Percentiles rank a stretch among this genome's conserved stretches.
Conservation (phyloP, 2,329 filamentous ascomycete genomes). For the Exutisphaerella laricina region DNA sequence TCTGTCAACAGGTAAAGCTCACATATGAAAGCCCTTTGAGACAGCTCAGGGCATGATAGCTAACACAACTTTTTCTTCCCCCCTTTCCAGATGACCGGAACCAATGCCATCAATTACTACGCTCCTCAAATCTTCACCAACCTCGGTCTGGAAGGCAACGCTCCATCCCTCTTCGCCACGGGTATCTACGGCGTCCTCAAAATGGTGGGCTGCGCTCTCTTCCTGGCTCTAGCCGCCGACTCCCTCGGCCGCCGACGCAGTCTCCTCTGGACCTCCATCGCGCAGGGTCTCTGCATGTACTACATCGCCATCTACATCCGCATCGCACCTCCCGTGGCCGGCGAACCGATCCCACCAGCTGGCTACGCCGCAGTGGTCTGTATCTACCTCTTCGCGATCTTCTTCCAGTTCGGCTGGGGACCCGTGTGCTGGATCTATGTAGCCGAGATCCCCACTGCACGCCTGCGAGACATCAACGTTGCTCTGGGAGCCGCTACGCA, state of each 20-base stretch:
- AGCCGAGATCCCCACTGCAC: conserved; percentile 60
- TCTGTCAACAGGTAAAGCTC: conserved; percentile 69
- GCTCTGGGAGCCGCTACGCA: conserved; percentile 63
- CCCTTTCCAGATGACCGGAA: conserved; percentile 30
- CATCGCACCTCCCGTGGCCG: conserved; percentile 52
- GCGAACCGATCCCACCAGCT: conserved; percentile 54
- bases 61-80: too few species aligned
- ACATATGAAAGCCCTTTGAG: conserved; percentile 26
- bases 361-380: conserved; percentile 66
- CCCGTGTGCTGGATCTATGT: conserved; percentile 65
- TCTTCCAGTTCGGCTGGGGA: conserved; percentile 63
- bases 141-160: conserved; percentile 55
- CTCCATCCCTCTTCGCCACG: conserved; percentile 62
- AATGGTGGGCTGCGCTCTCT: conserved; percentile 56
- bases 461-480: conserved; percentile 62
- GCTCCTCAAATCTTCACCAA: conserved; percentile 60
- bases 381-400: conserved; percentile 66
- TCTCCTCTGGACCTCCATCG: conserved; percentile 41
- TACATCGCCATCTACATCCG: conserved; percentile 68
- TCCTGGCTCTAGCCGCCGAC: conserved; percentile 66
- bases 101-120: conserved; percentile 61
- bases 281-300: conserved; percentile 57
- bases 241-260: conserved; percentile 62
- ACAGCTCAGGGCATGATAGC: too few species aligned
- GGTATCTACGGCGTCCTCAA: conserved; percentile 71